Evolutionary conservation across 2,329 filamentous ascomycete genomes (phyloP), one percentile per base, ranked within the genome.

Genomic region (Thielaviopsis euricoi): DNA sequence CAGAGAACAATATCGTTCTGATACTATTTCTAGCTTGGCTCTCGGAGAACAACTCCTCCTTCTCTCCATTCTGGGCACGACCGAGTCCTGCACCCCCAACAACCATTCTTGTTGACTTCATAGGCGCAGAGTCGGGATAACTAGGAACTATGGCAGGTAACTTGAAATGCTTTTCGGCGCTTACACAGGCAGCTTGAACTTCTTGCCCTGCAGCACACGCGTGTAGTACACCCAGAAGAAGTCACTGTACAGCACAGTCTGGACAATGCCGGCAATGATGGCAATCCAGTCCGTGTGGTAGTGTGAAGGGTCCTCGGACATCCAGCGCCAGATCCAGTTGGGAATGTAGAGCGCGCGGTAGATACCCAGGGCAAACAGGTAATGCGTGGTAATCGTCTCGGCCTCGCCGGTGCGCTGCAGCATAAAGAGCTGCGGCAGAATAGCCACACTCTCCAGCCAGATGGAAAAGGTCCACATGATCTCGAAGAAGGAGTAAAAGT

Each of bases 151-250:
- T 10, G 9, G 29, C 12, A 33, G 29, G 7, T 10, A 33, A 10
- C 12, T 33, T 9, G 25, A 4, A 26, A 26, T 26, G 25, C 25
- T 9, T 26, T 26, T 19, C 40, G 5, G 10, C 29, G 22, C 33
- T 76, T 81, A 91, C 64, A 91, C 87, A 1, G 87, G 87, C 60
- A 91, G 76, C 71, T 89, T 87, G 71, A 91, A 91, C 75, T 88
- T 90, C 77, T 88, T 87, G 65, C 87, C 87, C 76, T 90, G 88
- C 73, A 90, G 75, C 53, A 91, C 85, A 83, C 96, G 97, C 61
- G 86, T 95, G 74, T 96, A 98, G 76, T 98, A 98, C 67, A 98
- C 91, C 79, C 90, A 98, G 80, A 98, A 98, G 76, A 98, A 98
- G 74, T 98, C 93, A 62, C 89, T 95, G 76, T 98, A 98, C 60